A percentile compares a stretch with the other conserved stretches of the same genome.
These are phyloP conservation scores for Fusarium irregulare DNA, from an alignment of 2,329 filamentous ascomycete species.

Conservation along the genomic window DNA sequence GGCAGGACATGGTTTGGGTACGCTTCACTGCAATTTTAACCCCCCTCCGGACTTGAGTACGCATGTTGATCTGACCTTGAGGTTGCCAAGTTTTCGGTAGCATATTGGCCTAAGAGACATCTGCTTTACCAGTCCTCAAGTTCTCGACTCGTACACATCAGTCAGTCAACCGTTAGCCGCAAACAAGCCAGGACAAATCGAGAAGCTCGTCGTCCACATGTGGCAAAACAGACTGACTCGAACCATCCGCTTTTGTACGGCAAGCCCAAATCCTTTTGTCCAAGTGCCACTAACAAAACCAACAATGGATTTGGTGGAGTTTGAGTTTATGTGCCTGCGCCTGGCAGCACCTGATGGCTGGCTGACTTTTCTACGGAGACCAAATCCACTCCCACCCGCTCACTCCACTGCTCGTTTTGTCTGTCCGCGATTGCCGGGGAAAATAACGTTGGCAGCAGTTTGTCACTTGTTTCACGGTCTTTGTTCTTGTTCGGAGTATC, in stretches of 20 bases:
- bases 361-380: constrained; percentile 3
- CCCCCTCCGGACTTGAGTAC: neutral
- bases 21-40: neutral
- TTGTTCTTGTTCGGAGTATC: constrained; percentile 2
- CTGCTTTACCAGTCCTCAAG: neutral
- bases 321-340: constrained; percentile 28
- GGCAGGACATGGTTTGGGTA: no score
- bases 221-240: constrained; percentile 30
- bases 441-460: neutral
- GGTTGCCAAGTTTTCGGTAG: neutral
- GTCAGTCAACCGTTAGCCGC: neutral
- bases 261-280: constrained; percentile 2
- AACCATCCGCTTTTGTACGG: constrained; percentile 13
- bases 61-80: neutral
- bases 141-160: neutral
- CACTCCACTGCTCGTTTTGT: neutral
- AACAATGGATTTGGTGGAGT: constrained; percentile 11
- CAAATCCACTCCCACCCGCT: neutral
- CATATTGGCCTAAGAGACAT: neutral
- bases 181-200: neutral
- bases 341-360: constrained; percentile 12
- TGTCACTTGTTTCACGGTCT: constrained; percentile 11
- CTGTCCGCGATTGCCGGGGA: neutral
- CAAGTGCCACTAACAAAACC: constrained; percentile 11
- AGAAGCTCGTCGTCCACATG: neutral